Conservation (phyloP, 78 protist genomes). For the Dictyostelium firmibasis region DNA sequence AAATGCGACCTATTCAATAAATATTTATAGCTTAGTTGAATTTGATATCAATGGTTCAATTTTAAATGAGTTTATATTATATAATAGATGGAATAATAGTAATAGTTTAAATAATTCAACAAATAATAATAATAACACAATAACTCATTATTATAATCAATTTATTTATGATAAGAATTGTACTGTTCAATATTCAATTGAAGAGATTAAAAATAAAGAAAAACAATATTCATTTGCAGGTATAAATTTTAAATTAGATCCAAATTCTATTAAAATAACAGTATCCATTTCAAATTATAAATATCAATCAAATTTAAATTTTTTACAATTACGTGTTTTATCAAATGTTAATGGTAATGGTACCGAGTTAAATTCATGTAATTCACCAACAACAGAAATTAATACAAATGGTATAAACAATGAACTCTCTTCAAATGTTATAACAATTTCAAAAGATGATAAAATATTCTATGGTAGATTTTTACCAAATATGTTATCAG, state of each 20-base stretch:
- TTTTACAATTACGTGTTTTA: background rate
- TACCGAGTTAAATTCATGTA: background rate
- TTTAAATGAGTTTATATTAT: background rate
- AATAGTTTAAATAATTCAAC: background rate
- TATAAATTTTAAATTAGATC: background rate
- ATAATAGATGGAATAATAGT: background rate
- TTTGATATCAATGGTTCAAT: background rate
- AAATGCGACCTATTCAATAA: background rate
- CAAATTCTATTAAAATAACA: background rate
- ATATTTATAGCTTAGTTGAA: background rate
- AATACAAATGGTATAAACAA: background rate
- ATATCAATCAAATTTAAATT: background rate
- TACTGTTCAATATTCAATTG: background rate
- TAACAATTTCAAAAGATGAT: conserved; percentile 19
- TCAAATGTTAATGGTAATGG: background rate
- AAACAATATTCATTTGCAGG: background rate
- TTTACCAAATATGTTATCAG: background rate
- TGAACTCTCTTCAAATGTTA: background rate
- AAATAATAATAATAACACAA: background rate
- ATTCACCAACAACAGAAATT: background rate
- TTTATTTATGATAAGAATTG: background rate
- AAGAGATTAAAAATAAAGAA: background rate
- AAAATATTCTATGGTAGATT: conserved; percentile 38
- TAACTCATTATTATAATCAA: background rate
- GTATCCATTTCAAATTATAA: background rate